Evolutionary conservation across 805 yeast genomes (phyloP).

Genomic region (Pichia manshurica): DNA sequence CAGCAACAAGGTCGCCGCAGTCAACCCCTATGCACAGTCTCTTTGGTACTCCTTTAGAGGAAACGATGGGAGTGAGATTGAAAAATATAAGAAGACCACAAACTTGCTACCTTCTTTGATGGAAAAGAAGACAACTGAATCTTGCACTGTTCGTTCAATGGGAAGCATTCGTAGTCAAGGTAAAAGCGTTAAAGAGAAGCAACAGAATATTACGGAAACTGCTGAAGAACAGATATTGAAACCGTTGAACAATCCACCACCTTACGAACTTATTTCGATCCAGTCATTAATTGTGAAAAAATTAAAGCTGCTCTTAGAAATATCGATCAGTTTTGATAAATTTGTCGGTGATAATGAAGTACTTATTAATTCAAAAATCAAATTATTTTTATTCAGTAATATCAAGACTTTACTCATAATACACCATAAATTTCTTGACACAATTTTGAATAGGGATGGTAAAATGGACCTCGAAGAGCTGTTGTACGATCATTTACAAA

Average conservation of each 20-base stretch:
- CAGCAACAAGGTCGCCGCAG: neutral
- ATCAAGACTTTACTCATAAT: conserved; percentile 14
- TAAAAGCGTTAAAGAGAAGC: neutral
- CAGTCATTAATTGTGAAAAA: conserved; percentile 9
- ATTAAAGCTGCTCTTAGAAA: conserved; percentile 6
- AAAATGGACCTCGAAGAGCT: conserved; percentile 13
- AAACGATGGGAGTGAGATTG: conserved; percentile 30
- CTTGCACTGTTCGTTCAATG: too few species aligned
- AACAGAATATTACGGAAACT: too few species aligned
- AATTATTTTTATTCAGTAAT: conserved; percentile 22
- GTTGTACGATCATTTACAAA: conserved; percentile 18
- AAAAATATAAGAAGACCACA: conserved; percentile 13
- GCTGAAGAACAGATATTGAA: neutral
- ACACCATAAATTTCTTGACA: conserved; percentile 13
- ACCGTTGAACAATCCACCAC: conserved; percentile 8
- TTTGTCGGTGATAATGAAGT: conserved; percentile 7
- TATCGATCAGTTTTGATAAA: conserved; percentile 6
- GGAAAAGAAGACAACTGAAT: conserved; percentile 6
- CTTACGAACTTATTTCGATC: conserved; percentile 8
- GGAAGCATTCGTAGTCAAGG: neutral
- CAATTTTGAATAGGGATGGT: conserved; percentile 4
- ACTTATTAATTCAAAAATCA: conserved; percentile 20
- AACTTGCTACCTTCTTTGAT: conserved; percentile 5
- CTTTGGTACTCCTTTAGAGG: conserved; percentile 36
- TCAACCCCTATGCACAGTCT: conserved; percentile 40